Evolutionary conservation across 768 basidiomycete genomes (phyloP).

Genomic region (Tylopilus vinaceipallidus): DNA sequence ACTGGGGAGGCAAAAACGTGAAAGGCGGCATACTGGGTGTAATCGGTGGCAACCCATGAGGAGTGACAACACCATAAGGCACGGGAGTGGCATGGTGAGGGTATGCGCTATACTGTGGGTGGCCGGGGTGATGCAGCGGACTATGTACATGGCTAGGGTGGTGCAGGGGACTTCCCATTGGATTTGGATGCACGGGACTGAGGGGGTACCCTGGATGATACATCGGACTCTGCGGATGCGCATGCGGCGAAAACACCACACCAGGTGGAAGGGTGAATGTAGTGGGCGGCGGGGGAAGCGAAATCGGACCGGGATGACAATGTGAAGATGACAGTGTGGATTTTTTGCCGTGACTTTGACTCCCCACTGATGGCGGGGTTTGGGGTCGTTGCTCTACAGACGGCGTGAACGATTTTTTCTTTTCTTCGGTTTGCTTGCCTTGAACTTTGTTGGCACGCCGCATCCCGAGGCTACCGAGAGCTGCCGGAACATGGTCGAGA

Average conservation of each 20-base stretch:
- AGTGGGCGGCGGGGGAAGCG: constrained; percentile 62
- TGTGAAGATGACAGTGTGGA: constrained; percentile 31
- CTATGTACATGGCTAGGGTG: constrained; percentile 34
- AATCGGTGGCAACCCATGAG: constrained; percentile 85
- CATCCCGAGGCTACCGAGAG: constrained; percentile 29
- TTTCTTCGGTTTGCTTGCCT: constrained; percentile 25
- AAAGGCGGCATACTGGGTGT: constrained; percentile 99
- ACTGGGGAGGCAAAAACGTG: constrained; percentile 66
- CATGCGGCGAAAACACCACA: constrained; percentile 33
- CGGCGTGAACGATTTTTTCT: constrained; percentile 7
- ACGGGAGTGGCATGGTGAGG: constrained; percentile 19
- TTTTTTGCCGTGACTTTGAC: constrained; percentile 17
- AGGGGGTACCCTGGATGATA: constrained; percentile 38
- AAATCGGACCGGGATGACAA: constrained; percentile 69
- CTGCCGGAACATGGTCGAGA: constrained; percentile 15
- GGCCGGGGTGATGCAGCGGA: constrained; percentile 30
- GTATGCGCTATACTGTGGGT: constrained; percentile 30
- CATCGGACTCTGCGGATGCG: constrained; percentile 38
- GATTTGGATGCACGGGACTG: constrained; percentile 25
- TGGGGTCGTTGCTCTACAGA: constrained; percentile 20
- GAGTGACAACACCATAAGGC: constrained; percentile 50
- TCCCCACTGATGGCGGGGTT: constrained; percentile 6
- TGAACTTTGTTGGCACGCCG: constrained; percentile 30
- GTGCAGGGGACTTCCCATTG: constrained; percentile 30
- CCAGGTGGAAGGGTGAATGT: constrained; percentile 42